These are phyloP conservation scores for Talaromyces sp. DNA, from an alignment of 2,329 filamentous ascomycete species.

Conservation along the genomic window DNA sequence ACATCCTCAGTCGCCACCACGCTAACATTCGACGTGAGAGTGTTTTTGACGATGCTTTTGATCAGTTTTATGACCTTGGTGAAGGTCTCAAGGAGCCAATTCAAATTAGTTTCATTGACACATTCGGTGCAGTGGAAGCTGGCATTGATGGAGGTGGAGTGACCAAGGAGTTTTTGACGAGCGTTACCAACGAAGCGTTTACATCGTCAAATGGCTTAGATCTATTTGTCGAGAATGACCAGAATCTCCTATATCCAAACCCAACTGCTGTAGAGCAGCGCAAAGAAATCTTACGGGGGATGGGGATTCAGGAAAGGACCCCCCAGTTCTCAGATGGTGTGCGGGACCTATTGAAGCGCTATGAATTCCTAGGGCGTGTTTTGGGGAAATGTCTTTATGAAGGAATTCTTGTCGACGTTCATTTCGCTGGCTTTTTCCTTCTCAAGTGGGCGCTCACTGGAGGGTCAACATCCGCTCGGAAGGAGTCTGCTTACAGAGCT, in stretches of 20 bases:
- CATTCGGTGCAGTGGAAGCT: slow-evolving; percentile 79
- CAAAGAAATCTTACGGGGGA: slow-evolving; percentile 51
- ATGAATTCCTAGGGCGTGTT: slow-evolving; percentile 86
- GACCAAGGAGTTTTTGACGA: slow-evolving; percentile 93
- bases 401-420: slow-evolving; percentile 86
- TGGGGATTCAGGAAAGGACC: slow-evolving; percentile 48
- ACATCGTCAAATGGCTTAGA: slow-evolving; percentile 50
- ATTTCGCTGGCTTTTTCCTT: slow-evolving; percentile 92
- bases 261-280: slow-evolving; percentile 68
- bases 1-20: slow-evolving; percentile 55
- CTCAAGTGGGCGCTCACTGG: slow-evolving; percentile 86
- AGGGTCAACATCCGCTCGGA: slow-evolving; percentile 55
- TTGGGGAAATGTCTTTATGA: slow-evolving; percentile 97
- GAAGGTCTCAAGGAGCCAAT: slow-evolving; percentile 89
- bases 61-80: slow-evolving; percentile 73
- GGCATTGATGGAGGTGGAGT: slow-evolving; percentile 96
- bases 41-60: slow-evolving; percentile 79
- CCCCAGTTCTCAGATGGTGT: slow-evolving; percentile 54
- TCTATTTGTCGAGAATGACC: slow-evolving; percentile 77
- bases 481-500: slow-evolving; percentile 72
- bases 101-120: slow-evolving; percentile 91
- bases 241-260: slow-evolving; percentile 84
- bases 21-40: slow-evolving; percentile 72
- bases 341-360: slow-evolving; percentile 61
- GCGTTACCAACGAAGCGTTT: slow-evolving; percentile 81